Base-by-base conservation (phyloP, 352 stramenopile genomes). In the Globisporangium abappressorium region DNA sequence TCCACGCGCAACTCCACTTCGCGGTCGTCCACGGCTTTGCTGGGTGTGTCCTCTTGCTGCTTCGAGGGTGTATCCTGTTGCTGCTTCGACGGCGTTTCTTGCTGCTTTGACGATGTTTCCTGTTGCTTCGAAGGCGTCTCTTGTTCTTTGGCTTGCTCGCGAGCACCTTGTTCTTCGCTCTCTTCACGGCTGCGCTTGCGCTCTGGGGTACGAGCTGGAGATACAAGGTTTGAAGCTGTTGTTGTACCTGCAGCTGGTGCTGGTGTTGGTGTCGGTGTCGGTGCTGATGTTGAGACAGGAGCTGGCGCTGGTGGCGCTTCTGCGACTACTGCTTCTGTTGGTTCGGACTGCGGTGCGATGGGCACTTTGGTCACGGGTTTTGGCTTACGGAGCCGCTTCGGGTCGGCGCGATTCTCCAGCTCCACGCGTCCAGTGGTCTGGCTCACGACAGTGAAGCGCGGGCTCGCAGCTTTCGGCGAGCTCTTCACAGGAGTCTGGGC, bases 361-460 rank as follows among this genome's bases (percentile, higher is more conserved):
- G 55, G 55, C 43, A 33, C 1, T 51, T 51, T 51, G 18, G 6
- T 34, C 14, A 11, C 38, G 3, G 26, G 60, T 8, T 65, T 55
- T 22, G 34, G 33, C 4, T 49, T 47, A 14, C 56, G 56, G 18
- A 33, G 20, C 5, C 33, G 43, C 47, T 66, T 28, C 47, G 62
- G 54, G n/a, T 46, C 30, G 53, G 41, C 62, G 15, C 41, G 64
- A n/a, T 58, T 69, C 55, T 69, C 64, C 11, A 69, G n/a, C 55
- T 69, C 64, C 18, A 69, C 64, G 28, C 64, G 64, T 22, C 64
- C 64, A 30, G 64, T 69, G 24, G 54, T 28, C 38, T 69, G 41
- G 8, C 54, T 69, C 64, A 69, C 64, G n/a, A 69, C 62, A 22
- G 54, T 22, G 30, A 69, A 69, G 11, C 53, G 56, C 57, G 64